Conservation (phyloP, 2,329 filamentous ascomycete genomes). For the Fonsecaea multimorphosa region DNA sequence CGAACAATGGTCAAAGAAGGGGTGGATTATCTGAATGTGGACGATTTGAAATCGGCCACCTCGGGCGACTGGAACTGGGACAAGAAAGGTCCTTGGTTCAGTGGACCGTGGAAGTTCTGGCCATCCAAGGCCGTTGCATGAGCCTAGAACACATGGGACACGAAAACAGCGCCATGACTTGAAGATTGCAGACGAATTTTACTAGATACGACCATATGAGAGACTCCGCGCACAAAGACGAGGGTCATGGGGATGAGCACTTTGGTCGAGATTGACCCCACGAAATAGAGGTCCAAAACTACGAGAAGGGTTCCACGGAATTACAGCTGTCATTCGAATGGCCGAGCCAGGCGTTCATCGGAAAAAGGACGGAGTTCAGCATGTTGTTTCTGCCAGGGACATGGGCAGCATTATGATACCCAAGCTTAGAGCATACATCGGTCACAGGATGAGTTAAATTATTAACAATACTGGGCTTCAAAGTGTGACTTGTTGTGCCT, state of each 20-base stretch:
- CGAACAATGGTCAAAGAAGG: slow-evolving; percentile 59
- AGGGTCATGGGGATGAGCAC: neutral
- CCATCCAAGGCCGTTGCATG: slow-evolving; percentile 8
- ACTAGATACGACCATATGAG: slow-evolving; percentile 4
- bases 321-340: neutral
- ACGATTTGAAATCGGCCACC: slow-evolving; percentile 60
- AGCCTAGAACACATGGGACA: neutral
- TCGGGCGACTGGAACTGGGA: slow-evolving; percentile 54
- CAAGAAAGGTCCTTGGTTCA: slow-evolving; percentile 37
- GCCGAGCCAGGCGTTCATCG: slow-evolving; percentile 15
- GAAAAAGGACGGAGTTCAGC: neutral
- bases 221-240: neutral
- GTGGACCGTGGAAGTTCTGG: slow-evolving; percentile 44
- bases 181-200: slow-evolving; percentile 1
- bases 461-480: neutral
- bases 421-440: slow-evolving; percentile 16
- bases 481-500: neutral
- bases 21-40: slow-evolving; percentile 63
- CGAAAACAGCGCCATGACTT: neutral
- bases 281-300: neutral
- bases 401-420: slow-evolving; percentile 16
- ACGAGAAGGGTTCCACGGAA: neutral
- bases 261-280: neutral
- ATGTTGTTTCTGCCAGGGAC: neutral
- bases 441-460: neutral